Percentiles rank a stretch among this genome's conserved stretches.
These are phyloP conservation scores for Aeschynomene evenia DNA, from an alignment of 306 rosid genomes.

Conservation along the genomic window DNA sequence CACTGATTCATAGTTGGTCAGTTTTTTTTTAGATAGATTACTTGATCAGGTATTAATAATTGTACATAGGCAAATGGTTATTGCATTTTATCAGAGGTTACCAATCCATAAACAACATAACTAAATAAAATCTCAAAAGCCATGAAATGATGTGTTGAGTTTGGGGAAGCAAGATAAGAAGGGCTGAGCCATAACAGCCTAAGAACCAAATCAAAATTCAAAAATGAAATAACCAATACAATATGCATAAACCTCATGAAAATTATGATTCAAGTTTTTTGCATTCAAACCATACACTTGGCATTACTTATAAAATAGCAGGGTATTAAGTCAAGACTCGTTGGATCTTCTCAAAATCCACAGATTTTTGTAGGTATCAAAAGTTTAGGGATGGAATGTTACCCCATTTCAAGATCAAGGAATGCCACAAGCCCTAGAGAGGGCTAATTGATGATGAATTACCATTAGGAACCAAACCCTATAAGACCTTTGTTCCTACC, in stretches of 20 bases:
- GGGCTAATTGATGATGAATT: not conserved
- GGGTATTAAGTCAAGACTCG: not conserved
- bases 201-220: not conserved
- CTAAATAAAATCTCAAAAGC: constrained; percentile 2
- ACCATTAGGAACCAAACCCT: not conserved
- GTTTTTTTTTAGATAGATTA: no score
- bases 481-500: not conserved
- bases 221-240: not conserved
- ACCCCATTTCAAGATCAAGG: no score
- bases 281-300: not conserved
- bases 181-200: not conserved
- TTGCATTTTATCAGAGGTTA: constrained; percentile 9
- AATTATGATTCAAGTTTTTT: not conserved
- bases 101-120: not conserved
- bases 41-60: not conserved
- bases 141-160: not conserved
- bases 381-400: not conserved
- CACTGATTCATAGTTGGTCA: no score
- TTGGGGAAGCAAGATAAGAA: constrained; percentile 11
- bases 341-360: not conserved
- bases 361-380: not conserved
- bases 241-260: not conserved
- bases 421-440: no score
- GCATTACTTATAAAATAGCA: not conserved
- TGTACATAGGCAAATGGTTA: not conserved